Evolutionary conservation across 2,329 filamentous ascomycete species (phyloP).

Genomic region (Sarocladiaceae sp.): DNA sequence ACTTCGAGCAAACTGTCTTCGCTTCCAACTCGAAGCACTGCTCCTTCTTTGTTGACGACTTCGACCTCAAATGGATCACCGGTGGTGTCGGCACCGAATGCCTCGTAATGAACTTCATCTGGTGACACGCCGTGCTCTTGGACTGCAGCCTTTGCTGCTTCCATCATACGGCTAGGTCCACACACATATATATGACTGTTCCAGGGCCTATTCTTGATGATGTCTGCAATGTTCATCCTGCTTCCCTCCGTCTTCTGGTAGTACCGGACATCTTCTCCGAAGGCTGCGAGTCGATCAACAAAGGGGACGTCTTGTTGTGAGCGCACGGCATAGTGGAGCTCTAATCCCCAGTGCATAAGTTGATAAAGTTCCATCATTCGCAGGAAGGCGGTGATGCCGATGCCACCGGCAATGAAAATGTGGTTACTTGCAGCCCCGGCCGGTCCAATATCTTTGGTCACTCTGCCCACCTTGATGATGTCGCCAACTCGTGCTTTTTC

Average conservation of each 20-base stretch:
- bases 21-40: slow-evolving; percentile 37
- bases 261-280: slow-evolving; percentile 39
- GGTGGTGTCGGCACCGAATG: slow-evolving; percentile 47
- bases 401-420: slow-evolving; percentile 60
- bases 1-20: slow-evolving; percentile 49
- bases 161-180: slow-evolving; percentile 54
- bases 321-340: slow-evolving; percentile 57
- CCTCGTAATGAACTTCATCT: slow-evolving; percentile 56
- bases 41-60: slow-evolving; percentile 34
- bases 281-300: slow-evolving; percentile 35
- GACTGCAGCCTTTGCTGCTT: slow-evolving; percentile 39
- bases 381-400: slow-evolving; percentile 64
- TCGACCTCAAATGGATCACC: slow-evolving; percentile 59
- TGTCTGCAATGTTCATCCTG: slow-evolving; percentile 48
- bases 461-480: slow-evolving; percentile 43
- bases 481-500: slow-evolving; percentile 41
- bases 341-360: slow-evolving; percentile 43
- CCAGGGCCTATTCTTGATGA: slow-evolving; percentile 43
- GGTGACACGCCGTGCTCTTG: slow-evolving; percentile 37
- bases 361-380: slow-evolving; percentile 37
- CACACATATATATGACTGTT: slow-evolving; percentile 59
- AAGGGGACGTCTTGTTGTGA: slow-evolving; percentile 51
- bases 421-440: slow-evolving; percentile 48
- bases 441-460: slow-evolving; percentile 45
- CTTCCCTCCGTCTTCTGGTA: slow-evolving; percentile 50